phyloP scores from a whole-genome alignment of 805 yeast species.

The Saturnispora zaruensis region DNA sequence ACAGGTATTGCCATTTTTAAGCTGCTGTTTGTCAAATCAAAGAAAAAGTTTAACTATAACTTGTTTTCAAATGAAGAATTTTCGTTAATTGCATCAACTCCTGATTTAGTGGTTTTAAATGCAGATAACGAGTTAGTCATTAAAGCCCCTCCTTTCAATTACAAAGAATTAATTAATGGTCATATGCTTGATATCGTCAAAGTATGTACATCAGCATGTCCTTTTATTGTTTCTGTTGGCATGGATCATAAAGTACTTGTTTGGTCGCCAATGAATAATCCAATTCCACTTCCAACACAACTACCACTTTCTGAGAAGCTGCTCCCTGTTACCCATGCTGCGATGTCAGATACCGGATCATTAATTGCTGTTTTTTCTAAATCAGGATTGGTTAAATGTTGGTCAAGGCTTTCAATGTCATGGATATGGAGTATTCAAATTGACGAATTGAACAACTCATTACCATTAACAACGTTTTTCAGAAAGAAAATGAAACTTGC shows the following conservation, averaged over 20 bases:
- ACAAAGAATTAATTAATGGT: constrained; percentile 37
- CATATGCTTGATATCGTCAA: constrained; percentile 58
- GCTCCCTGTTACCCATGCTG: constrained; percentile 56
- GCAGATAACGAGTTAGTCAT: constrained; percentile 1
- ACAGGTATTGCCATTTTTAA: constrained; percentile 38
- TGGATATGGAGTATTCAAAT: constrained; percentile 49
- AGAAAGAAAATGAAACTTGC: constrained; percentile 42
- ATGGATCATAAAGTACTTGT: constrained; percentile 62
- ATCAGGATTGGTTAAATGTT: constrained; percentile 48
- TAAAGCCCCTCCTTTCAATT: constrained; percentile 16
- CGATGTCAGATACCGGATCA: constrained; percentile 51
- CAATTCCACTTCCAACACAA: constrained; percentile 37
- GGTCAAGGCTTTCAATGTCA: constrained; percentile 44
- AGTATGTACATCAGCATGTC: constrained; percentile 50
- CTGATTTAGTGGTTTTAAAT: background rate
- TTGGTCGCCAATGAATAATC: constrained; percentile 61
- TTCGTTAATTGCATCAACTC: background rate
- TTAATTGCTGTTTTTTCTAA: constrained; percentile 47
- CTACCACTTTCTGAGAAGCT: constrained; percentile 36
- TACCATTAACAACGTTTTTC: constrained; percentile 51
- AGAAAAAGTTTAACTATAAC: constrained; percentile 9
- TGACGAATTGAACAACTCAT: constrained; percentile 29
- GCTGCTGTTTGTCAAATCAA: constrained; percentile 26
- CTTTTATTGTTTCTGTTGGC: constrained; percentile 63
- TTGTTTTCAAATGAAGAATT: background rate